phyloP scores from a whole-genome alignment of 2,329 filamentous ascomycete species.

The Exophiala xenobiotica region DNA sequence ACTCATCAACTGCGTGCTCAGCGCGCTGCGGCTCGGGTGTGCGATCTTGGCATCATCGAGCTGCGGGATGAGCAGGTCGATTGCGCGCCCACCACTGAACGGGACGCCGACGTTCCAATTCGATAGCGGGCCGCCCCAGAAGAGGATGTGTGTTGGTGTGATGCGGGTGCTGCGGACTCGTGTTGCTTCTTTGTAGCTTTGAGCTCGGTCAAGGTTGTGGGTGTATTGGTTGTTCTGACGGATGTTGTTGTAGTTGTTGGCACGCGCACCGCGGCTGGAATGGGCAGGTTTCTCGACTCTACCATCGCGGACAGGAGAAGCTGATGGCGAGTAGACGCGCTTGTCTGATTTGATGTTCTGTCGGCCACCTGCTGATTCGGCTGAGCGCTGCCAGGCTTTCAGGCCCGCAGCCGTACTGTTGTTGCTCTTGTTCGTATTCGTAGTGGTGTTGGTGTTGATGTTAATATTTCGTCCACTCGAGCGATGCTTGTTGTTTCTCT shows the following conservation, averaged over 20 bases:
- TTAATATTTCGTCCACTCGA: too few species aligned
- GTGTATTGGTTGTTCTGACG: too few species aligned
- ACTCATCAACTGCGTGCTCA: conserved; percentile 5
- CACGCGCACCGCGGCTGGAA: not conserved
- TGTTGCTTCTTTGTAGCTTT: not conserved
- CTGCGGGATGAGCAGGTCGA: conserved; percentile 7
- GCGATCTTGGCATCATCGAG: conserved; percentile 4
- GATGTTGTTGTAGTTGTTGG: too few species aligned
- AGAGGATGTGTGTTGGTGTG: conserved; percentile 75
- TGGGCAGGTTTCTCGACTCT: not conserved
- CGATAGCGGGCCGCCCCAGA: conserved; percentile 94
- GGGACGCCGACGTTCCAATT: conserved; percentile 42
- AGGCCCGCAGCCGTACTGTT: not conserved
- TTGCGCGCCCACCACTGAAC: conserved; percentile 4
- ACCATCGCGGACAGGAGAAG: not conserved
- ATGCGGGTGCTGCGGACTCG: conserved; percentile 1
- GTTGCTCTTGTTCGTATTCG: not conserved
- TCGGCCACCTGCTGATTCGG: not conserved
- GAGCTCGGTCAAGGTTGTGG: not conserved
- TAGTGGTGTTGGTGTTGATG: not conserved
- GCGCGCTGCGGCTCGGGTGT: conserved; percentile 3
- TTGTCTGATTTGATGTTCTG: not conserved
- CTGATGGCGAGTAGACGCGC: not conserved
- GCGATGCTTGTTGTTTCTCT: too few species aligned
- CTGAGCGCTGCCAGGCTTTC: not conserved